phyloP scores from a whole-genome alignment of 345 rosid genomes.

The Syzygium oleosum region DNA sequence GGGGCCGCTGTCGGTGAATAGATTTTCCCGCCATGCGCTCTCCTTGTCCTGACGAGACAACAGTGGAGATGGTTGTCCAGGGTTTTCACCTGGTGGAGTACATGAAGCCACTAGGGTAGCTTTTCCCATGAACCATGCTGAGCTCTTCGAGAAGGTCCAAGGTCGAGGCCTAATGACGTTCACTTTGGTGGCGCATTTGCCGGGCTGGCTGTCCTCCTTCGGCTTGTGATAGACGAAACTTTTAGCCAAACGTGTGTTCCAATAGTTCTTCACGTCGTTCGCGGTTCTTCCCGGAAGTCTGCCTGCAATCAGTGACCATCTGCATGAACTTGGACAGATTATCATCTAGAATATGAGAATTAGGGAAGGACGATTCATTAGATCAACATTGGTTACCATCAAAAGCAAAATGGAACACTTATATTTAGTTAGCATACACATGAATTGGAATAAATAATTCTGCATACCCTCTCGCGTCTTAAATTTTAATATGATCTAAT shows the following conservation, averaged over 20 bases:
- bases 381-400: neutral
- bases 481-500: neutral
- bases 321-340: neutral
- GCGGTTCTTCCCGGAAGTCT: conserved; percentile 25
- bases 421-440: neutral
- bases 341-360: neutral
- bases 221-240: neutral
- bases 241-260: conserved; percentile 7
- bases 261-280: conserved; percentile 20
- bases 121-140: neutral
- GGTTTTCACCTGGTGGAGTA: neutral
- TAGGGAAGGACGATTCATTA: neutral
- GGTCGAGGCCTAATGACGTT: neutral
- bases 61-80: neutral
- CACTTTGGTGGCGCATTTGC: neutral
- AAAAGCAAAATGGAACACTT: neutral
- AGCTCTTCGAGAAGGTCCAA: neutral
- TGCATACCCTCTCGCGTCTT: neutral
- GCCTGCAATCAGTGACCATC: conserved; percentile 26
- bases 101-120: neutral
- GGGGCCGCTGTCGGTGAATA: neutral
- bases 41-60: neutral
- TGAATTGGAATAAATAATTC: neutral
- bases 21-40: neutral
- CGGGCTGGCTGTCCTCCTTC: neutral